Evolutionary conservation across 2,329 filamentous ascomycete species (phyloP).

Genomic region (Arthrobotrys sphaeroides): DNA sequence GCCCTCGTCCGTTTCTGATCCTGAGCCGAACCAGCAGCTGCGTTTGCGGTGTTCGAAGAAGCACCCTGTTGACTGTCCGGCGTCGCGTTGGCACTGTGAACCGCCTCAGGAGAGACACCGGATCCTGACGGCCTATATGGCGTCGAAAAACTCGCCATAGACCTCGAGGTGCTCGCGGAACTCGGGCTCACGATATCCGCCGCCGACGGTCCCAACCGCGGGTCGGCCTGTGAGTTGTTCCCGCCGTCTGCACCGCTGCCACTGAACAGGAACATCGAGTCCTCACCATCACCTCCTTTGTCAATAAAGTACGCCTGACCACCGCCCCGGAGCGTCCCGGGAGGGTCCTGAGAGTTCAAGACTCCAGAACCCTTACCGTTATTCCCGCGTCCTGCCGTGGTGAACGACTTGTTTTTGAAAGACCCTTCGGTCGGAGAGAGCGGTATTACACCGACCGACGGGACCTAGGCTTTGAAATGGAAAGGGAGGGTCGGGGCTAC

Average conservation of each 20-base stretch:
- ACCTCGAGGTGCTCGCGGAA: conserved; percentile 44
- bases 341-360: conserved; percentile 46
- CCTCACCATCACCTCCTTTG: conserved; percentile 22
- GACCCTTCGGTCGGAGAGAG: conserved; percentile 30
- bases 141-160: conserved; percentile 52
- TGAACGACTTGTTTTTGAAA: conserved; percentile 26
- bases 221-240: conserved; percentile 6
- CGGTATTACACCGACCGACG: conserved; percentile 30
- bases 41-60: conserved; percentile 13
- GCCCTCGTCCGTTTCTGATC: conserved; percentile 75
- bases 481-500: conserved; percentile 7
- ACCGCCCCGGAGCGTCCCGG: conserved; percentile 46
- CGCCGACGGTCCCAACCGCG: conserved; percentile 14
- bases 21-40: conserved; percentile 21
- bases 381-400: conserved; percentile 50
- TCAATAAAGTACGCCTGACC: conserved; percentile 49
- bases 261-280: conserved; percentile 36
- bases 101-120: conserved; percentile 41
- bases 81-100: conserved; percentile 47
- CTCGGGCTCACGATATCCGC: conserved; percentile 43
- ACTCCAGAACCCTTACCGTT: conserved; percentile 48
- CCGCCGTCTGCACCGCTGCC: neutral
- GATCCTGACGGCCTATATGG: conserved; percentile 36
- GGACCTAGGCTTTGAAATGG: conserved; percentile 1
- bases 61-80: conserved; percentile 44